phyloP scores from a whole-genome alignment of 805 yeast genomes.

The Candida easanensis region DNA sequence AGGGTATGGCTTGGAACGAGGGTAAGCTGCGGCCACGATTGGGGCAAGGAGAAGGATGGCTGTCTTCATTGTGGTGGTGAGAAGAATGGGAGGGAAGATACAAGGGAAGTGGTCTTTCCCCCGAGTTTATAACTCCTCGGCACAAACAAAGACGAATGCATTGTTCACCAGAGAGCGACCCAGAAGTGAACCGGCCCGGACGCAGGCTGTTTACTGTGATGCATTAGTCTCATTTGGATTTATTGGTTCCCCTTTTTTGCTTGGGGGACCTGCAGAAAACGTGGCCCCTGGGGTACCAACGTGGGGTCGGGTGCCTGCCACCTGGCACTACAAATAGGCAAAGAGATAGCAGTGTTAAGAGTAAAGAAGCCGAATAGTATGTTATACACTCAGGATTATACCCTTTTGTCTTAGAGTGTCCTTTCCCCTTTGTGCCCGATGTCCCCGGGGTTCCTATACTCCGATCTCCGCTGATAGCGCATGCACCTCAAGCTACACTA shows the following conservation, averaged over 20 bases:
- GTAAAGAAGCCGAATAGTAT: background rate
- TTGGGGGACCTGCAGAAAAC: background rate
- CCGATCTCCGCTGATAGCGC: no score
- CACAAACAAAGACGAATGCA: background rate
- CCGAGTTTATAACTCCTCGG: background rate
- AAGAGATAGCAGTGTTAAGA: background rate
- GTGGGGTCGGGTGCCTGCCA: no score
- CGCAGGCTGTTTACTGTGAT: no score
- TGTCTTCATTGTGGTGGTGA: background rate
- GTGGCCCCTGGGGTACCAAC: no score
- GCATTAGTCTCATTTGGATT: no score
- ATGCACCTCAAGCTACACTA: no score
- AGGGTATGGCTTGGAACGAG: slow-evolving; percentile 18
- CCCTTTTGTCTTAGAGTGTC: background rate
- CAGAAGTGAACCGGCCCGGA: background rate
- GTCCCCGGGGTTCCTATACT: no score
- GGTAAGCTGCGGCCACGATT: background rate
- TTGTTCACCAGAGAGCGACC: background rate
- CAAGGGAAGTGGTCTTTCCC: background rate
- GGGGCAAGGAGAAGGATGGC: background rate
- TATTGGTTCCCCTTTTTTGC: no score
- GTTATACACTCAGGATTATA: background rate
- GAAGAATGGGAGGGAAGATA: background rate
- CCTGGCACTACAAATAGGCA: slow-evolving; percentile 45
- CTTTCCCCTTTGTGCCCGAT: no score